Percentiles rank a stretch among this genome's conserved stretches.
phyloP scores from a whole-genome alignment of 441 rosid species.

The Raphanus hybrid region DNA sequence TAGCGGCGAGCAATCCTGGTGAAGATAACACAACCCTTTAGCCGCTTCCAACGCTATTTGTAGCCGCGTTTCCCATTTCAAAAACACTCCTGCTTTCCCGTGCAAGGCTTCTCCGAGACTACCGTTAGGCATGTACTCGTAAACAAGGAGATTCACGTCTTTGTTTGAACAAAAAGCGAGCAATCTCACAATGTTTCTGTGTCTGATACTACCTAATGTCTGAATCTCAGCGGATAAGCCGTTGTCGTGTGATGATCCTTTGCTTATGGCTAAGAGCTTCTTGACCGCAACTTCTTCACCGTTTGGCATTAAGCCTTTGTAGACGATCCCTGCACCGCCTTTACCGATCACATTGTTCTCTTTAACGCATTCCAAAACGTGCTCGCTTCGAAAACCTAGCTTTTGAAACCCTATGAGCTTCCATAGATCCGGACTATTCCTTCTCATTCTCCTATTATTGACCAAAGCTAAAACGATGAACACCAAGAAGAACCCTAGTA shows the following conservation, averaged over 20 bases:
- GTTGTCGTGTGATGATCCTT: slow-evolving; percentile 75
- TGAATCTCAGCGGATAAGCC: slow-evolving; percentile 80
- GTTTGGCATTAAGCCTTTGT: slow-evolving; percentile 69
- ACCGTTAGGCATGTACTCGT: slow-evolving; percentile 83
- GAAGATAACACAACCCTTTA: slow-evolving; percentile 80
- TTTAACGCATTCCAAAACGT: slow-evolving; percentile 74
- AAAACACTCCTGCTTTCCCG: slow-evolving; percentile 67
- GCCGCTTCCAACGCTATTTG: slow-evolving; percentile 78
- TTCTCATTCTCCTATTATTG: slow-evolving; percentile 54
- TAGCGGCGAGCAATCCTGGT: slow-evolving; percentile 75
- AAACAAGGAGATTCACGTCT: slow-evolving; percentile 69
- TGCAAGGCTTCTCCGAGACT: slow-evolving; percentile 82
- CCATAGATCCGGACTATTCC: slow-evolving; percentile 55
- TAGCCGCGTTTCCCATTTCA: slow-evolving; percentile 73
- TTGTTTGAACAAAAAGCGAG: slow-evolving; percentile 69
- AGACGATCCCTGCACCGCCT: slow-evolving; percentile 88
- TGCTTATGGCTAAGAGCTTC: slow-evolving; percentile 61
- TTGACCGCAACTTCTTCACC: slow-evolving; percentile 91
- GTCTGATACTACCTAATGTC: slow-evolving; percentile 78
- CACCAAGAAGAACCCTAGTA: slow-evolving; percentile 61
- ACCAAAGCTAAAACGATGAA: slow-evolving; percentile 65
- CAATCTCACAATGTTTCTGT: slow-evolving; percentile 73
- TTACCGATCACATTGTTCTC: slow-evolving; percentile 79
- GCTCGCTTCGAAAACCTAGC: slow-evolving; percentile 66
- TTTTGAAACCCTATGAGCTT: slow-evolving; percentile 81